Percentiles rank a stretch among this genome's conserved stretches.
phyloP scores from a whole-genome alignment of 1,139 yeast species.

The Sugiyamaella pinicola region DNA sequence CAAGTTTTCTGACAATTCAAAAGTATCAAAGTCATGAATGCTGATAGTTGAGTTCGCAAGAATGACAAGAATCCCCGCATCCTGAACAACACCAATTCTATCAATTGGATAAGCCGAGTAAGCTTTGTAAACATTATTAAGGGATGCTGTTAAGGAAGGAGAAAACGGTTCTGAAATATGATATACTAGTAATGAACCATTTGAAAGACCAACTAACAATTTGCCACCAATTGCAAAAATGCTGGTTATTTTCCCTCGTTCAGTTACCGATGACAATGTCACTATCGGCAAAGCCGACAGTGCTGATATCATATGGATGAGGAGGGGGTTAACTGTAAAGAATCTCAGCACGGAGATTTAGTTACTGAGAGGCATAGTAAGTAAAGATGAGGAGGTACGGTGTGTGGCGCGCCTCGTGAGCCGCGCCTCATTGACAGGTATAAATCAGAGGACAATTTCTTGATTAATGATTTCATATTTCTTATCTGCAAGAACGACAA shows the following conservation, averaged over 20 bases:
- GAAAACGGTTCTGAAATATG: constrained; percentile 34
- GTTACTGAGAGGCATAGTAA: not conserved
- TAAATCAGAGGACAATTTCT: too few species aligned
- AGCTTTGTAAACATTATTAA: constrained; percentile 25
- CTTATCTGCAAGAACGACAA: too few species aligned
- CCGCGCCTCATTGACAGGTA: too few species aligned
- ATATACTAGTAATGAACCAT: constrained; percentile 35
- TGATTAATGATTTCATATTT: too few species aligned
- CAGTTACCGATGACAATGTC: constrained; percentile 5
- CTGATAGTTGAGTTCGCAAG: constrained; percentile 41
- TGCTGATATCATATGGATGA: constrained; percentile 15
- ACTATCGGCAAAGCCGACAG: constrained; percentile 21
- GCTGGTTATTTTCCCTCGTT: constrained; percentile 5
- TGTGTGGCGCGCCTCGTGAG: too few species aligned
- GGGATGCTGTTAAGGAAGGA: constrained; percentile 25
- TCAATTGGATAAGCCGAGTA: constrained; percentile 36
- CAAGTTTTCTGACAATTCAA: constrained; percentile 40
- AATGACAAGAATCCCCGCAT: constrained; percentile 42
- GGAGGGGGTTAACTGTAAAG: not conserved
- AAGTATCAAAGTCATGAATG: constrained; percentile 42
- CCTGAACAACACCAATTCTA: constrained; percentile 42
- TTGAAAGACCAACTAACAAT: constrained; percentile 33
- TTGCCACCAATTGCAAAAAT: constrained; percentile 35
- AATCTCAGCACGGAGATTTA: not conserved
- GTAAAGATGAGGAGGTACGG: not conserved